Conservation (phyloP, 768 basidiomycete genomes). For the Auriscalpium microsporum region DNA sequence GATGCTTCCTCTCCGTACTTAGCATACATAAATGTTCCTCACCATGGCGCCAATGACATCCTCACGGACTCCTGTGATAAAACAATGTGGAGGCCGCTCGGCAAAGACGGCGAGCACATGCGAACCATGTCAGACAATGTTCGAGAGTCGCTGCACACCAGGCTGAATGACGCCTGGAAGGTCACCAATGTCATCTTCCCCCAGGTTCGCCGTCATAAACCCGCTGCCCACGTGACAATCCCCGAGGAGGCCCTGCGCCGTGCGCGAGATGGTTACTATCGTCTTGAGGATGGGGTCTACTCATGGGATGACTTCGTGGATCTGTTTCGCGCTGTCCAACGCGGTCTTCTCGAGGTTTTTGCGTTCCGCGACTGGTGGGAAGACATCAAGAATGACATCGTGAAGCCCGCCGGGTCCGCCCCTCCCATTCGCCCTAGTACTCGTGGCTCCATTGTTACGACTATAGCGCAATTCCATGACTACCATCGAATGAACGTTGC, state of each 20-base stretch:
- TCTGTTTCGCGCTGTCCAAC: neutral
- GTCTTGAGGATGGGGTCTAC: neutral
- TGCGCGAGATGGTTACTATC: neutral
- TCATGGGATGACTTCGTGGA: neutral
- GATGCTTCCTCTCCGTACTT: too few species aligned
- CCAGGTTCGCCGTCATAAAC: neutral
- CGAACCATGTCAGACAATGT: slow-evolving; percentile 6
- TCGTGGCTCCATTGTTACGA: neutral
- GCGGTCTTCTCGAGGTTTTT: neutral
- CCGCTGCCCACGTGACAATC: neutral
- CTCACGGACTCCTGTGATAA: slow-evolving; percentile 24
- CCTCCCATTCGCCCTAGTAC: neutral
- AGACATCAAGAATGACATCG: neutral
- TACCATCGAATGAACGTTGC: too few species aligned
- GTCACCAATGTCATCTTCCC: neutral
- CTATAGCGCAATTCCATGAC: too few species aligned
- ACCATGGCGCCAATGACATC: slow-evolving; percentile 18
- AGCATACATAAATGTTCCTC: neutral
- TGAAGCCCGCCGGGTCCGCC: neutral
- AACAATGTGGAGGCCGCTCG: neutral
- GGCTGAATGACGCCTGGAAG: neutral
- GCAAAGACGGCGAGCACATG: slow-evolving; percentile 3
- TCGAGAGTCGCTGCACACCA: neutral
- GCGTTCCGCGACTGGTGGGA: neutral
- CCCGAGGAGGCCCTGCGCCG: neutral